These are phyloP conservation scores for Alternaria sp. DNA, from an alignment of 2,329 filamentous ascomycete species.

Conservation along the genomic window DNA sequence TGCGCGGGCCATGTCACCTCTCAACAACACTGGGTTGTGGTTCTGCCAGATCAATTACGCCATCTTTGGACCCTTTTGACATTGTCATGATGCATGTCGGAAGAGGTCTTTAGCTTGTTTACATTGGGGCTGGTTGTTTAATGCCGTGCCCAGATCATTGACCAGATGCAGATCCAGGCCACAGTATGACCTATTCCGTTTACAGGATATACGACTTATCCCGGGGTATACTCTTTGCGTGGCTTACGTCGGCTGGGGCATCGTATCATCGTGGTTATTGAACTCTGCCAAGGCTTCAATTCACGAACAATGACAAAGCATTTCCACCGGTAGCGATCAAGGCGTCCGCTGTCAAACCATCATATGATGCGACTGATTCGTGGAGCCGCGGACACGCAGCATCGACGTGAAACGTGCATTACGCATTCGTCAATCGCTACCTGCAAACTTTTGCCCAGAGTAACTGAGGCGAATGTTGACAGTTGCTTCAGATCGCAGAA, in stretches of 20 bases:
- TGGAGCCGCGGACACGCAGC: neutral
- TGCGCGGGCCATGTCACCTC: neutral
- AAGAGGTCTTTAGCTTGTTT: neutral
- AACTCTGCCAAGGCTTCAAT: too few relatives aligned
- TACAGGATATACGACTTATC: too few relatives aligned
- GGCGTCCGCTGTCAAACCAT: slow-evolving; percentile 1
- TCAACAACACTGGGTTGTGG: neutral
- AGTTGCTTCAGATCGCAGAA: neutral
- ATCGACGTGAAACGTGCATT: neutral
- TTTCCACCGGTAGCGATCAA: neutral
- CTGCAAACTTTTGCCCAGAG: neutral
- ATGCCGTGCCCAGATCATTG: neutral
- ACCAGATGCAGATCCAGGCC: neutral
- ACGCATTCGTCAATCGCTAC: neutral
- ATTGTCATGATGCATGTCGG: neutral
- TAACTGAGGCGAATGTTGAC: neutral
- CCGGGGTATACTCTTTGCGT: neutral
- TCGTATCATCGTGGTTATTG: neutral
- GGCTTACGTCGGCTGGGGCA: neutral
- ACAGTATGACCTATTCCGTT: too few relatives aligned
- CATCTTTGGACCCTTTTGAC: neutral
- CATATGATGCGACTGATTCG: neutral
- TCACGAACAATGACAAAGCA: too few relatives aligned
- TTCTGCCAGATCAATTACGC: slow-evolving; percentile 1
- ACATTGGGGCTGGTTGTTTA: neutral